These are phyloP conservation scores for Nakaseomyces kungkrabaensis DNA, from an alignment of 1,139 yeast species.

Conservation along the genomic window DNA sequence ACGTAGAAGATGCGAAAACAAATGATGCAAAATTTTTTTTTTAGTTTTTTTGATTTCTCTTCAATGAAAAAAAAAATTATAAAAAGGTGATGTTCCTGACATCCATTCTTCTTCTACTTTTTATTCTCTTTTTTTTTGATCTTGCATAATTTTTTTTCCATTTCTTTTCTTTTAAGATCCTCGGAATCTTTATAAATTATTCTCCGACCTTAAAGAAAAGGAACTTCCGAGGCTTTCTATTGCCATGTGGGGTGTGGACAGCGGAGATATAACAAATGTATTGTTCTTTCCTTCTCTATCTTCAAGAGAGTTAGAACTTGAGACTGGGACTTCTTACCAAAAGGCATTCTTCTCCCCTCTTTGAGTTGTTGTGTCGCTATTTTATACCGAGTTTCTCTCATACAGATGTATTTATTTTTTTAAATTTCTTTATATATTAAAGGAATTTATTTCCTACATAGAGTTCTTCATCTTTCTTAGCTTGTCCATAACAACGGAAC, in stretches of 20 bases:
- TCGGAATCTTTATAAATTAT: slow-evolving; percentile 13
- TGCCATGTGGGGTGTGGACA: slow-evolving; percentile 57
- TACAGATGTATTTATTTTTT: slow-evolving; percentile 2
- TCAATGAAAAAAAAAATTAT: too few species aligned
- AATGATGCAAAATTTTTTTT: too few species aligned
- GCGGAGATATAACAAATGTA: slow-evolving; percentile 45
- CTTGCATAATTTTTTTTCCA: background rate
- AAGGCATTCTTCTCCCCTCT: too few species aligned
- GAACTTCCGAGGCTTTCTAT: slow-evolving; percentile 43
- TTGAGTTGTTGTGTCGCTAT: too few species aligned
- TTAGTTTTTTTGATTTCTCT: too few species aligned
- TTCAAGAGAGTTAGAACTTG: background rate
- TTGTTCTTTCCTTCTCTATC: background rate
- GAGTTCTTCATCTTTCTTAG: slow-evolving; percentile 64
- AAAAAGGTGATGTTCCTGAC: too few species aligned
- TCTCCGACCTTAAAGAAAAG: slow-evolving; percentile 44
- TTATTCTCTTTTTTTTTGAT: background rate
- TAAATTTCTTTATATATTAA: background rate
- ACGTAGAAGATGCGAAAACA: too few species aligned
- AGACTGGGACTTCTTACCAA: background rate
- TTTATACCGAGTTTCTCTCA: slow-evolving; percentile 5
- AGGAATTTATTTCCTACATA: slow-evolving; percentile 27
- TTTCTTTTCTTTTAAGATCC: slow-evolving; percentile 4
- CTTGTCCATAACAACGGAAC: slow-evolving; percentile 50
- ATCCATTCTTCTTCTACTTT: too few species aligned